These are phyloP conservation scores for Picochlorum sp. DNA, from an alignment of 139 green algal genomes.

Conservation along the genomic window DNA sequence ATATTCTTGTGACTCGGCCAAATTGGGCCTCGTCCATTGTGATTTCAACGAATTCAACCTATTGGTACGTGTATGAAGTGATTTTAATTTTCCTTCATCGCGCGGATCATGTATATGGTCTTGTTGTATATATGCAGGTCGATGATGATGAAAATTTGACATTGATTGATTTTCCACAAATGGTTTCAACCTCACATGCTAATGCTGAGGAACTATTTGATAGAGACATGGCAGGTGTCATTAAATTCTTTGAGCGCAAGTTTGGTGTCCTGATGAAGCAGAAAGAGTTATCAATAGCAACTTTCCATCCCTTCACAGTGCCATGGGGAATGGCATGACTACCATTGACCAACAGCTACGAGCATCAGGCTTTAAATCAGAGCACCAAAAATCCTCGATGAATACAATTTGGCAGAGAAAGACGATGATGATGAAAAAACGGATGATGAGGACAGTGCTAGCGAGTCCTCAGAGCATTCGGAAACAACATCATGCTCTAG, in stretches of 20 bases:
- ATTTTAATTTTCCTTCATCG: too few relatives aligned
- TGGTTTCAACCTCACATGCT: slow-evolving; percentile 83
- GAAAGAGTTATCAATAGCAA: slow-evolving; percentile 43
- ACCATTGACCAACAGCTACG: slow-evolving; percentile 50
- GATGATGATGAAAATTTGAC: slow-evolving; percentile 66
- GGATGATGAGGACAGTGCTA: slow-evolving; percentile 4
- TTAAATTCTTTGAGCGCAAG: slow-evolving; percentile 69
- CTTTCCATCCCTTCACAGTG: slow-evolving; percentile 43
- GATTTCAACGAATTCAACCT: slow-evolving; percentile 99
- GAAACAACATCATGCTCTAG: not conserved
- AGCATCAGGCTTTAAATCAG: slow-evolving; percentile 56
- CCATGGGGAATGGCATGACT: slow-evolving; percentile 41
- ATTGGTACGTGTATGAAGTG: slow-evolving; percentile 19
- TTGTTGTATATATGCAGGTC: slow-evolving; percentile 7
- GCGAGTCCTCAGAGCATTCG: not conserved
- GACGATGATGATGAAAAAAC: slow-evolving; percentile 14
- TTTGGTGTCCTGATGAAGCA: slow-evolving; percentile 29
- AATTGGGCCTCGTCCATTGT: slow-evolving; percentile 90
- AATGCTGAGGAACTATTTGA: slow-evolving; percentile 92
- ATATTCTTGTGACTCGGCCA: slow-evolving; percentile 58
- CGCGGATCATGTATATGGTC: slow-evolving; percentile 3
- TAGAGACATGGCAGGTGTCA: slow-evolving; percentile 86
- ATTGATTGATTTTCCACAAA: slow-evolving; percentile 96
- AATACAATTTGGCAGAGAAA: not conserved
- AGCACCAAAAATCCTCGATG: slow-evolving; percentile 37